Conservation (phyloP, 2,329 filamentous ascomycete species). For the Escovopsis sp. region DNA sequence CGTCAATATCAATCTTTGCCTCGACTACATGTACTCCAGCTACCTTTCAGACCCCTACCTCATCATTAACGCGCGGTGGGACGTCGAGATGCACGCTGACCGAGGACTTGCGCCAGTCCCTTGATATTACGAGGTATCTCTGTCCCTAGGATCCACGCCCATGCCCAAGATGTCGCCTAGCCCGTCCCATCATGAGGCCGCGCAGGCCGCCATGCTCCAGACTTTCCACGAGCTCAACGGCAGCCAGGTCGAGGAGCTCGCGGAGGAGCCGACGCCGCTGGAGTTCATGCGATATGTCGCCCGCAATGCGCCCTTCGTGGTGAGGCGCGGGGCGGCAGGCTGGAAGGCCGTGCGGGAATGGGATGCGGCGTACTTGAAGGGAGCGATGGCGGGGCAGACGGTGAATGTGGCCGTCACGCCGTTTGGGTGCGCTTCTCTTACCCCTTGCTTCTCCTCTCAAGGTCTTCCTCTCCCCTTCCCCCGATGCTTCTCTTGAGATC, state of each 20-base stretch:
- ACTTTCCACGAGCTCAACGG: constrained; percentile 63
- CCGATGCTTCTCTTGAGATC: neutral
- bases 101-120: too few species aligned
- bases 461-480: too few species aligned
- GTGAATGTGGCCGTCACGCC: constrained; percentile 73
- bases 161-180: neutral
- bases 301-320: constrained; percentile 58
- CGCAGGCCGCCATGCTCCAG: constrained; percentile 37
- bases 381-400: constrained; percentile 34
- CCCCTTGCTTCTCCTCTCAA: neutral
- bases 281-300: constrained; percentile 70
- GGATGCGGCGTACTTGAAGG: constrained; percentile 43
- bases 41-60: too few species aligned
- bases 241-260: constrained; percentile 41
- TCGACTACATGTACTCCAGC: too few species aligned
- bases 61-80: too few species aligned
- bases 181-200: constrained; percentile 5
- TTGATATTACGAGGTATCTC: too few species aligned
- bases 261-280: constrained; percentile 52
- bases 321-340: constrained; percentile 42
- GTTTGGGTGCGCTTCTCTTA: constrained; percentile 34
- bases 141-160: too few species aligned
- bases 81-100: too few species aligned
- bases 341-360: constrained; percentile 52
- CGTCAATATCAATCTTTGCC: too few species aligned